A percentile compares a stretch with the other conserved stretches of the same genome.
phyloP scores from a whole-genome alignment of 371 early-diverging fungal genomes.

The Actinomortierella wolfii region DNA sequence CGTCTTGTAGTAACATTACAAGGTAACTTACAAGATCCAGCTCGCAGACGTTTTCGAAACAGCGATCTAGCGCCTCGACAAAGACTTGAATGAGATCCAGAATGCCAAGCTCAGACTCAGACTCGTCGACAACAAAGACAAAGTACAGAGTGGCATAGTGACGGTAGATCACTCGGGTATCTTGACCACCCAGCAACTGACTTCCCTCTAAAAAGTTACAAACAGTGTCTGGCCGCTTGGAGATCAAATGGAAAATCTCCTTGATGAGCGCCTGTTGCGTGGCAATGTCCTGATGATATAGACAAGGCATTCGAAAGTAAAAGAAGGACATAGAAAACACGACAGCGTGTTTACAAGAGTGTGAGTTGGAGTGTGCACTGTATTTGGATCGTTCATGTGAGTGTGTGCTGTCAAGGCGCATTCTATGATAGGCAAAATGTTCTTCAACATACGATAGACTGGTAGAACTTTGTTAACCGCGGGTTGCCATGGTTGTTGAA shows the following conservation, averaged over 20 bases:
- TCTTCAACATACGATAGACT: conserved; percentile 81
- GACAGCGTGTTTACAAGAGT: too few relatives aligned
- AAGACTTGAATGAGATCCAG: conserved; percentile 95
- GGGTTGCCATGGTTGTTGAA: conserved; percentile 98
- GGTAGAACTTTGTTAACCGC: conserved; percentile 90
- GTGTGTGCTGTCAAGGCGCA: not conserved
- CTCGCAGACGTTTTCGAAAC: conserved; percentile 97
- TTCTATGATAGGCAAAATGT: conserved; percentile 4
- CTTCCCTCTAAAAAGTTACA: conserved; percentile 94
- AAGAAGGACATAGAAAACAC: not conserved
- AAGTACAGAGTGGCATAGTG: conserved; percentile 94
- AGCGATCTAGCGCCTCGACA: conserved; percentile 92
- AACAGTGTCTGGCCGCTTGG: conserved; percentile 82
- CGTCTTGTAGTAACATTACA: not conserved
- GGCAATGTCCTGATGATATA: conserved; percentile 67
- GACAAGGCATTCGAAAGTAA: not conserved
- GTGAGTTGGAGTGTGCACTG: not conserved
- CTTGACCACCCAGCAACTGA: conserved; percentile 81
- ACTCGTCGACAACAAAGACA: conserved; percentile 94
- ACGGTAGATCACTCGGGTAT: conserved; percentile 91
- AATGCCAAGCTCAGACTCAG: conserved; percentile 95
- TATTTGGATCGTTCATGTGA: too few relatives aligned
- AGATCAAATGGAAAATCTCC: conserved; percentile 84
- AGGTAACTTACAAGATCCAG: conserved; percentile 77
- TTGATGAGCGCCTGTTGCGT: conserved; percentile 83